phyloP scores from a whole-genome alignment of 441 rosid species.

The Jatropha podagrica region DNA sequence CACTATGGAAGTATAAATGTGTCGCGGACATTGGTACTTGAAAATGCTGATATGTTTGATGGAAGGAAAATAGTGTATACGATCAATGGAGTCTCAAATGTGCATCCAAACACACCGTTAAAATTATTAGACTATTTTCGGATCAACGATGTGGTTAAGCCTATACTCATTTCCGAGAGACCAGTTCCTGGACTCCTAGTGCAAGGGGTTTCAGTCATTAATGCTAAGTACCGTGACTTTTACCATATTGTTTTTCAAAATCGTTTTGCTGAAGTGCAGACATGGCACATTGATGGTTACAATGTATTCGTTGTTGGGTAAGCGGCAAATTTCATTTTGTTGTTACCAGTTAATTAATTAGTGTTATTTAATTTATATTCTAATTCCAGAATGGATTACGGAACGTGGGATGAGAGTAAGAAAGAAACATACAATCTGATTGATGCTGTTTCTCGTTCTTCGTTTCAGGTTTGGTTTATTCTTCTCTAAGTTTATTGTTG shows the following conservation, averaged over 20 bases:
- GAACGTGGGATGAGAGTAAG: constrained; percentile 32
- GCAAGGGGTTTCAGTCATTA: constrained; percentile 24
- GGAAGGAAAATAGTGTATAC: constrained; percentile 27
- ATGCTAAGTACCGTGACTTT: constrained; percentile 25
- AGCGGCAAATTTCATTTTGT: background rate
- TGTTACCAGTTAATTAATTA: background rate
- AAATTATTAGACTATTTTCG: constrained; percentile 31
- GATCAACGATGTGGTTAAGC: background rate
- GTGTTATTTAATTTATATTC: background rate
- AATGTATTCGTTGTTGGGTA: constrained; percentile 49
- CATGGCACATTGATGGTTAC: constrained; percentile 45
- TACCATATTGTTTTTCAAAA: constrained; percentile 34
- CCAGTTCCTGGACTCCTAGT: constrained; percentile 3
- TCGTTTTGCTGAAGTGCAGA: constrained; percentile 29
- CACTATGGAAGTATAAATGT: constrained; percentile 29
- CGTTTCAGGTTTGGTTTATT: constrained; percentile 31
- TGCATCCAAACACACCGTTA: constrained; percentile 34
- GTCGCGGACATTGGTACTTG: constrained; percentile 29
- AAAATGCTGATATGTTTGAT: constrained; percentile 20
- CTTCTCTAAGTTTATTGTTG: no score
- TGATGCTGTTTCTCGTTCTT: constrained; percentile 44
- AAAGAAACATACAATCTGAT: constrained; percentile 32
- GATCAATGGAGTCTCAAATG: constrained; percentile 32
- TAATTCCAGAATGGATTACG: constrained; percentile 31
- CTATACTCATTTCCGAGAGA: constrained; percentile 11